These are phyloP conservation scores for Austroboletus eburneus DNA, from an alignment of 768 basidiomycete species.

Conservation along the genomic window DNA sequence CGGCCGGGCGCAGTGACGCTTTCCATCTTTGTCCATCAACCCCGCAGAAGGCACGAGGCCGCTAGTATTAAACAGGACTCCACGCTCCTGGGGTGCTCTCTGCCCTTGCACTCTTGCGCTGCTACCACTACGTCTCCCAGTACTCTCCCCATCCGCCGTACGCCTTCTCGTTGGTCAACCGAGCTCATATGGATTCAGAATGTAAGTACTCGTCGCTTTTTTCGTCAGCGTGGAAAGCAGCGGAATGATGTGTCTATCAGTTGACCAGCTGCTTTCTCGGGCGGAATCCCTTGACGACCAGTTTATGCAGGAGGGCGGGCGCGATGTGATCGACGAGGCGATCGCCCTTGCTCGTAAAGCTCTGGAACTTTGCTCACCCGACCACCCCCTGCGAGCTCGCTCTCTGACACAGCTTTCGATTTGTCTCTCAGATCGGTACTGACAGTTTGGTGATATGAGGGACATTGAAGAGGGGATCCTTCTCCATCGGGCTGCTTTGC, in stretches of 20 bases:
- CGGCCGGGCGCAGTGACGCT: too few species aligned
- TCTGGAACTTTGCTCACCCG: neutral
- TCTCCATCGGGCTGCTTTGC: neutral
- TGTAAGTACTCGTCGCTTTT: constrained; percentile 21
- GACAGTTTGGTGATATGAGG: neutral
- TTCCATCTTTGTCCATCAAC: too few species aligned
- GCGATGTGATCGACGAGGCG: neutral
- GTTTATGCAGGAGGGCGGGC: neutral
- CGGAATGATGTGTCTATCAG: neutral
- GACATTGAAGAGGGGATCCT: neutral
- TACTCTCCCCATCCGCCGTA: too few species aligned
- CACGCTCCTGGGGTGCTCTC: too few species aligned
- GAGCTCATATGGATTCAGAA: too few species aligned
- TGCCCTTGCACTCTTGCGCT: too few species aligned
- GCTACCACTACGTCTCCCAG: too few species aligned
- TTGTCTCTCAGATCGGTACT: neutral
- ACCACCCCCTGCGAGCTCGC: too few species aligned
- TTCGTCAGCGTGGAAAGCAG: neutral
- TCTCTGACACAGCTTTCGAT: neutral
- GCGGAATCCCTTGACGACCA: neutral
- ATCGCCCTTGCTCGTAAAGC: neutral
- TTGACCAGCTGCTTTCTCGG: neutral
- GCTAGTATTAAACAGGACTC: too few species aligned
- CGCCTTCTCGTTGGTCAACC: too few species aligned
- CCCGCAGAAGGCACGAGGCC: too few species aligned